Evolutionary conservation across 2,329 filamentous ascomycete species (phyloP).

Genomic region (Fusarium oxysporum): DNA sequence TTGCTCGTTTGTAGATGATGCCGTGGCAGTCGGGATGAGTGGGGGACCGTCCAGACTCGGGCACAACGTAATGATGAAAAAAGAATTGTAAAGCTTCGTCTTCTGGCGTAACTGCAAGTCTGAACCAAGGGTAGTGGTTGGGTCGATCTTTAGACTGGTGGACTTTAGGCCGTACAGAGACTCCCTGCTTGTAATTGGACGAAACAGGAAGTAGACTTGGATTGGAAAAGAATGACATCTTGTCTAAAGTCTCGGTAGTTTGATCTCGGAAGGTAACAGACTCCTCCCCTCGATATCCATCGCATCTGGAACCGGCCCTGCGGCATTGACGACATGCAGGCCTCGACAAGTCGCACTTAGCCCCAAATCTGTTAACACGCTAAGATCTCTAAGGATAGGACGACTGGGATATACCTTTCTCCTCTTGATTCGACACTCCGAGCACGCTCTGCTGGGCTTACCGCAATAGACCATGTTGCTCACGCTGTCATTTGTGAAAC

Average conservation of each 20-base stretch:
- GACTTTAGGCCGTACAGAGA: too few relatives aligned
- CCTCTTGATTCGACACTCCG: neutral
- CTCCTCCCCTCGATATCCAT: neutral
- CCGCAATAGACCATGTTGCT: neutral
- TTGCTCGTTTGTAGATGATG: neutral
- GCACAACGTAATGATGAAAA: neutral
- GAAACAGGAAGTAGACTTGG: too few relatives aligned
- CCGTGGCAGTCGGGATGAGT: neutral
- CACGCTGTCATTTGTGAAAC: neutral
- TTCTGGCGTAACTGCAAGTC: neutral
- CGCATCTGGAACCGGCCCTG: neutral
- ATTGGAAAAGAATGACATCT: neutral
- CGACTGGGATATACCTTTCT: neutral
- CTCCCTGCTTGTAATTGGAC: too few relatives aligned
- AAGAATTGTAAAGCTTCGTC: neutral
- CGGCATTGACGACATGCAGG: neutral
- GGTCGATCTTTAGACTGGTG: neutral
- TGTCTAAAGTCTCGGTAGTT: neutral
- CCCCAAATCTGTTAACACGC: neutral
- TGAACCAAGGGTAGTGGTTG: neutral
- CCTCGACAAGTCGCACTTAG: neutral
- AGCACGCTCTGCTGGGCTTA: neutral
- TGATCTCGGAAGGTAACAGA: neutral
- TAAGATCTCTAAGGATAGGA: fast-evolving
- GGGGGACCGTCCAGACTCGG: neutral